These are phyloP conservation scores for Verbascum thapsus DNA, from an alignment of 257 asterid genomes.

Conservation along the genomic window DNA sequence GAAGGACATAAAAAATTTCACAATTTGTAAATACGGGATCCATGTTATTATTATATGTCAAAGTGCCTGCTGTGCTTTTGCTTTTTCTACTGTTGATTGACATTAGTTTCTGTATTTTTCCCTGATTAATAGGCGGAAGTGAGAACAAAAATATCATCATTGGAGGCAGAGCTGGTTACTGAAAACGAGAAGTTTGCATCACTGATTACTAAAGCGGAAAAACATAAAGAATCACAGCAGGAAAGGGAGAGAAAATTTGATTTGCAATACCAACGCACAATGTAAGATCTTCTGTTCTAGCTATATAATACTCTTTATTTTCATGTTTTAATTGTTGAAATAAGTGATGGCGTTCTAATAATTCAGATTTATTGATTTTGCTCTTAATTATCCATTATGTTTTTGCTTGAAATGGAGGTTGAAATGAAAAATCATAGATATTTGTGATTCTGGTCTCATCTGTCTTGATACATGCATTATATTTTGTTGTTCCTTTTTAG, in stretches of 20 bases:
- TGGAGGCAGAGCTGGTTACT: conserved; percentile 53
- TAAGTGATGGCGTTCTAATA: conserved; percentile 16
- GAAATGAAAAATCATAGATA: not conserved
- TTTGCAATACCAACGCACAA: conserved; percentile 72
- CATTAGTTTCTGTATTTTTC: conserved; percentile 25
- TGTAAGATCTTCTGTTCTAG: conserved; percentile 50
- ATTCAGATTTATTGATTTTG: not conserved
- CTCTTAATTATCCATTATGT: not conserved
- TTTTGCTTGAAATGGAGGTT: not conserved
- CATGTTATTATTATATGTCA: conserved; percentile 9
- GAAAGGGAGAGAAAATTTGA: conserved; percentile 71
- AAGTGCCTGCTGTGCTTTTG: conserved; percentile 2
- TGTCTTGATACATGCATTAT: not conserved
- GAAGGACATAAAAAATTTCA: not conserved
- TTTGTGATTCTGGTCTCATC: not conserved
- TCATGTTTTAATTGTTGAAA: conserved; percentile 20
- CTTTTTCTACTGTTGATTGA: conserved; percentile 26
- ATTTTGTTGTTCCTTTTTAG: not conserved
- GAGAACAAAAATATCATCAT: conserved; percentile 61
- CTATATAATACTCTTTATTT: conserved; percentile 2
- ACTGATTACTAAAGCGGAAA: conserved; percentile 43
- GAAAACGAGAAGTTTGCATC: conserved; percentile 59
- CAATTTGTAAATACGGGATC: not conserved
- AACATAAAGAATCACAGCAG: conserved; percentile 50
- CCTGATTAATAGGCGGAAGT: conserved; percentile 64